phyloP scores from a whole-genome alignment of 2,329 filamentous ascomycete genomes.

The Scytalidium lignicola region DNA sequence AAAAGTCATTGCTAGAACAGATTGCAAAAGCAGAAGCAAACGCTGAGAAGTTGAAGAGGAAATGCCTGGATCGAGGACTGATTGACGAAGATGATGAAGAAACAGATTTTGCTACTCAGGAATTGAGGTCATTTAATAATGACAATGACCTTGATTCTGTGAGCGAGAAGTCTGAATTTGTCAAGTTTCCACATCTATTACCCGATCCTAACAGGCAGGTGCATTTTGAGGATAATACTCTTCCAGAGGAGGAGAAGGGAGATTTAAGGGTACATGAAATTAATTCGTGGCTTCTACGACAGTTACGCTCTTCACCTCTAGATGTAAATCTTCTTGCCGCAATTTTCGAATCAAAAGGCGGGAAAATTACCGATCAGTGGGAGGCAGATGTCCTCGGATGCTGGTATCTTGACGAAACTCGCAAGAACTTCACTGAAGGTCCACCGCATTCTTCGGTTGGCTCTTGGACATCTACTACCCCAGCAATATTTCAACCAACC shows the following conservation, averaged over 20 bases:
- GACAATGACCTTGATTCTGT: not conserved
- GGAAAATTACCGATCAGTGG: slow-evolving; percentile 7
- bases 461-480: too few relatives aligned
- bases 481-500: too few relatives aligned
- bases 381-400: slow-evolving; percentile 9
- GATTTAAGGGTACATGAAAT: slow-evolving; percentile 7
- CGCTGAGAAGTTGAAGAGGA: slow-evolving; percentile 3
- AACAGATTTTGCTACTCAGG: slow-evolving; percentile 6
- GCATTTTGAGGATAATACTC: not conserved
- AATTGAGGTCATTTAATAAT: slow-evolving; percentile 1
- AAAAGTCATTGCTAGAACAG: slow-evolving; percentile 5
- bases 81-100: slow-evolving; percentile 19
- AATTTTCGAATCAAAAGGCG: slow-evolving; percentile 4
- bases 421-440: not conserved
- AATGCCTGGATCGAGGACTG: slow-evolving; percentile 14
- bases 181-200: slow-evolving; percentile 14
- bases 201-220: slow-evolving; percentile 2
- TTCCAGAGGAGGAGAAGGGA: slow-evolving; percentile 1
- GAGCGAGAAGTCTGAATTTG: slow-evolving; percentile 13
- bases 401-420: slow-evolving; percentile 16
- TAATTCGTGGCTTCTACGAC: slow-evolving; percentile 18
- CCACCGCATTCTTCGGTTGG: not conserved
- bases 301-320: slow-evolving; percentile 13
- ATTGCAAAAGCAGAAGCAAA: slow-evolving; percentile 7
- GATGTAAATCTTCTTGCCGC: slow-evolving; percentile 16